Evolutionary conservation across 179 eudicot genomes (phyloP).

Genomic region (Beta lomatogona): DNA sequence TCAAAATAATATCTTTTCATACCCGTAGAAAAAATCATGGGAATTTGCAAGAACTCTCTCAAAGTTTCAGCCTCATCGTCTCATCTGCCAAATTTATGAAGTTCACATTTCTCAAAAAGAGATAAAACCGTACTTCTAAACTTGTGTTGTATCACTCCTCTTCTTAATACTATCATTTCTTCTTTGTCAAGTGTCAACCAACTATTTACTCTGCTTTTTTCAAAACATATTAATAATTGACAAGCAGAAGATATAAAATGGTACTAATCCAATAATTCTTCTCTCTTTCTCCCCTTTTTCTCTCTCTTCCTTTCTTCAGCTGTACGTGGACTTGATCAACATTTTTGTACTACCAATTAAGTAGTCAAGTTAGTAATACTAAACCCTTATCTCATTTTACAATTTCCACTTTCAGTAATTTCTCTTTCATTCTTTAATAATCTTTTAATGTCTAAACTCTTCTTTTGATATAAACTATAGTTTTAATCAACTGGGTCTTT

Average conservation of each 20-base stretch:
- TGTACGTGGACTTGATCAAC: slow-evolving; percentile 4
- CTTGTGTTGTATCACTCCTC: too few relatives aligned
- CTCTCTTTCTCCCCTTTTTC: neutral
- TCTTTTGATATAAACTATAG: neutral
- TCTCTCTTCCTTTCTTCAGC: neutral
- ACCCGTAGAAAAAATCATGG: too few relatives aligned
- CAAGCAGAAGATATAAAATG: neutral
- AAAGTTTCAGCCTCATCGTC: too few relatives aligned
- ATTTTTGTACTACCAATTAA: neutral
- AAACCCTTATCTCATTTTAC: neutral
- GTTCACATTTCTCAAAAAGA: too few relatives aligned
- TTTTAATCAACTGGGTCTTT: slow-evolving; percentile 19
- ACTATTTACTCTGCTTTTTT: neutral
- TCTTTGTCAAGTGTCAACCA: too few relatives aligned
- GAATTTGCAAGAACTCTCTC: too few relatives aligned
- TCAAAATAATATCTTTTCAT: too few relatives aligned
- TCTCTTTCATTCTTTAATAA: neutral
- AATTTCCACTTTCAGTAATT: neutral
- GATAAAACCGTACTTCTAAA: too few relatives aligned
- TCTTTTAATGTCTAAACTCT: neutral
- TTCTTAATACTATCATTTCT: neutral
- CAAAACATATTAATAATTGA: neutral
- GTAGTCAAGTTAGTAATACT: neutral
- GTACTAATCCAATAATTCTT: neutral
- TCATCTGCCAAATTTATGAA: too few relatives aligned